Conservation (phyloP, 2,329 filamentous ascomycete species). For the Pezicula neosporulosa region DNA sequence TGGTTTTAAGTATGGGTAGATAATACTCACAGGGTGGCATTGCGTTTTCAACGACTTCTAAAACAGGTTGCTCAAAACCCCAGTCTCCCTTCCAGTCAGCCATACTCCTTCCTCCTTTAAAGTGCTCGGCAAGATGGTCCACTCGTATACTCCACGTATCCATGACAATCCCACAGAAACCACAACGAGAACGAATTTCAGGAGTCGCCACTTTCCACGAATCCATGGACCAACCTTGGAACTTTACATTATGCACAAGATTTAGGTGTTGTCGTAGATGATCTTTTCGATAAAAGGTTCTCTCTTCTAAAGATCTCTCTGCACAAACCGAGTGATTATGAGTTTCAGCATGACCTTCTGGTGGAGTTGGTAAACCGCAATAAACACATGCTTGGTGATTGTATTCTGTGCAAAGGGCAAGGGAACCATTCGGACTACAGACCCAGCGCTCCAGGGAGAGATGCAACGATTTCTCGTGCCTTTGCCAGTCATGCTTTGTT, state of each 20-base stretch:
- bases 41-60: constrained; percentile 63
- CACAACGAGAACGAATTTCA: constrained; percentile 60
- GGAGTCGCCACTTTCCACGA: constrained; percentile 57
- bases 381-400: constrained; percentile 56
- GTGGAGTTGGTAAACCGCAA: constrained; percentile 52
- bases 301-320: constrained; percentile 58
- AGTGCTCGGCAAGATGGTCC: constrained; percentile 65
- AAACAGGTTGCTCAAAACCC: constrained; percentile 60
- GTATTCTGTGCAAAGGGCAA: constrained; percentile 55
- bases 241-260: constrained; percentile 59
- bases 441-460: constrained; percentile 64
- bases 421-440: constrained; percentile 55
- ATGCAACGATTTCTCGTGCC: constrained; percentile 67
- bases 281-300: constrained; percentile 65
- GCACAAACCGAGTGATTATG: constrained; percentile 64
- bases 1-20: constrained; percentile 24
- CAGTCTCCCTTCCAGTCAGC: constrained; percentile 68
- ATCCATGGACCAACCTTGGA: constrained; percentile 60
- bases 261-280: constrained; percentile 64
- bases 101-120: constrained; percentile 64
- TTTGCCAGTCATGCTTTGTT: constrained; percentile 67
- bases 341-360: constrained; percentile 51
- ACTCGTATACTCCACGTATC: constrained; percentile 58
- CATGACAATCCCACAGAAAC: constrained; percentile 62
- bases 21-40: constrained; percentile 58